Conservation (phyloP, 345 rosid genomes). For the Rhodamnia rubescens region DNA sequence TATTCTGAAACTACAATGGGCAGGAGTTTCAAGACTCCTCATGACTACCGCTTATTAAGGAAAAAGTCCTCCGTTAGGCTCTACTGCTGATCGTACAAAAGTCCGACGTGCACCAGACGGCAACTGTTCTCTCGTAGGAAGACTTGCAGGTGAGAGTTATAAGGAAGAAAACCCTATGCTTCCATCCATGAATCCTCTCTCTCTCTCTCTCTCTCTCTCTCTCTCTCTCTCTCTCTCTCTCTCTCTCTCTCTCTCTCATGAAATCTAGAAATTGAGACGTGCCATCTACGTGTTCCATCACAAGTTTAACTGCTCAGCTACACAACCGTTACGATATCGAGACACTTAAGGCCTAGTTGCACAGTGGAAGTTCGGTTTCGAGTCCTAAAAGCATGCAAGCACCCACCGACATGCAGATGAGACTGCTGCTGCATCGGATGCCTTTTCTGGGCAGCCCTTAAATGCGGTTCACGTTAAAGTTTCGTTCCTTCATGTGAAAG, state of each 20-base stretch:
- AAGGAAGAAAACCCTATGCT: background rate
- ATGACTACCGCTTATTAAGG: background rate
- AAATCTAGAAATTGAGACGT: background rate
- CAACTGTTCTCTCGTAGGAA: background rate
- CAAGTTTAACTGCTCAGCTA: background rate
- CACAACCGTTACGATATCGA: background rate
- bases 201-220: background rate
- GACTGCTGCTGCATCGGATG: background rate
- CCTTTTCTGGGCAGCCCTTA: background rate
- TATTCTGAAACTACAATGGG: background rate
- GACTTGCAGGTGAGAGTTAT: background rate
- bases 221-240: background rate
- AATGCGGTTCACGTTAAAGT: background rate
- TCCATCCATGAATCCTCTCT: background rate
- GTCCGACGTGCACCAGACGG: background rate
- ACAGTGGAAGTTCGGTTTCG: background rate
- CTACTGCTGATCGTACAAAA: background rate
- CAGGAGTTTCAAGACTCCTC: background rate
- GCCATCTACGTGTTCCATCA: background rate
- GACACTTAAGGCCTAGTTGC: background rate
- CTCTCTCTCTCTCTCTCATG: background rate
- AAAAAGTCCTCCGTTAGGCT: background rate
- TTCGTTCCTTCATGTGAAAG: background rate
- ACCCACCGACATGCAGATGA: background rate
- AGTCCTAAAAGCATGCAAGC: background rate